Conservation (phyloP, 148 eudicot species). For the Gaultheria prostrata region DNA sequence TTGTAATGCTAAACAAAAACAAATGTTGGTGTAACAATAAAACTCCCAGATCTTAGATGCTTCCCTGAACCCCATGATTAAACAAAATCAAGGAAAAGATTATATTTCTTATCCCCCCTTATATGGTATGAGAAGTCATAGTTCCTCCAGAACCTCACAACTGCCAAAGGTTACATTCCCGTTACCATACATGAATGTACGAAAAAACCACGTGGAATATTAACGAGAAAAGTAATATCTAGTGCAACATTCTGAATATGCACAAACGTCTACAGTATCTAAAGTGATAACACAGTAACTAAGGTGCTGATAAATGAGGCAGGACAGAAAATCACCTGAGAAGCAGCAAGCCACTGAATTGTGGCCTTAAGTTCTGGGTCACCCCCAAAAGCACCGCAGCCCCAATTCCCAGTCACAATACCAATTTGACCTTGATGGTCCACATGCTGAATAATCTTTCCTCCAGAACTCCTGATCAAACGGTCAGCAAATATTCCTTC, state of each 20-base stretch:
- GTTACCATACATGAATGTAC: neutral
- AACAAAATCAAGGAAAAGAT: neutral
- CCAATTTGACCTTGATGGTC: constrained; percentile 42
- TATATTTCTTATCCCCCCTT: neutral
- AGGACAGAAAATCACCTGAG: constrained; percentile 56
- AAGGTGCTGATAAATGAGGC: neutral
- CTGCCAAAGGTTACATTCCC: neutral
- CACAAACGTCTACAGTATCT: neutral
- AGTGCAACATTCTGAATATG: neutral
- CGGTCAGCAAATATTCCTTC: constrained; percentile 15
- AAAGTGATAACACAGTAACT: neutral
- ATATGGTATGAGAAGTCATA: neutral
- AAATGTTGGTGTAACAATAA: neutral
- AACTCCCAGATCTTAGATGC: neutral
- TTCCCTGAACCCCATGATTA: neutral
- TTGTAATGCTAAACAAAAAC: neutral
- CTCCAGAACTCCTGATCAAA: constrained; percentile 15
- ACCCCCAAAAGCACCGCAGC: constrained; percentile 98
- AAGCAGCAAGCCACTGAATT: constrained; percentile 94
- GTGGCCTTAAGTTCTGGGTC: constrained; percentile 86
- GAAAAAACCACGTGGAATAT: neutral
- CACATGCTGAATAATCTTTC: constrained; percentile 15
- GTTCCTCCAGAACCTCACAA: neutral
- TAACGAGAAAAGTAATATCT: neutral
- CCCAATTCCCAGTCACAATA: constrained; percentile 97